phyloP scores from a whole-genome alignment of 805 yeast species.

The Starmerella khaoyaiensis region DNA sequence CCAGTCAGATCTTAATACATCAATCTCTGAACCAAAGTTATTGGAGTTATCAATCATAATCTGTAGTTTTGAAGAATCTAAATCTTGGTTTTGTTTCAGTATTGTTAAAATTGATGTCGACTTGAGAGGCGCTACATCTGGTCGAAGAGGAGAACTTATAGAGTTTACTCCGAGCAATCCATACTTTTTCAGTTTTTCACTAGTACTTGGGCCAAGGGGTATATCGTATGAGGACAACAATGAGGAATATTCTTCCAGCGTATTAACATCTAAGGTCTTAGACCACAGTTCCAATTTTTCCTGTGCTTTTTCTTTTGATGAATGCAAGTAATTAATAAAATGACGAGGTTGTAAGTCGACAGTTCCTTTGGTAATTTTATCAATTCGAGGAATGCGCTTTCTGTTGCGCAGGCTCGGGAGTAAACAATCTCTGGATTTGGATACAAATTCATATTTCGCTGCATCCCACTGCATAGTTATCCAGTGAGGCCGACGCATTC shows the following conservation, averaged over 20 bases:
- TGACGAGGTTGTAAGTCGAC: conserved; percentile 3
- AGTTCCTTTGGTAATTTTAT: conserved; percentile 5
- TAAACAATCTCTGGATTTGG: background rate
- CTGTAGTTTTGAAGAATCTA: background rate
- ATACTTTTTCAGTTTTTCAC: no score
- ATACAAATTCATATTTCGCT: conserved; percentile 1
- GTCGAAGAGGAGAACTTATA: no score
- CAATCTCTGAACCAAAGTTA: background rate
- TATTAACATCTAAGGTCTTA: background rate
- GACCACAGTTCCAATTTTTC: background rate
- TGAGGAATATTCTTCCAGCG: conserved; percentile 7
- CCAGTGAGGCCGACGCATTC: conserved; percentile 10
- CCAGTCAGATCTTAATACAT: background rate
- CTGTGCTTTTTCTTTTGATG: background rate
- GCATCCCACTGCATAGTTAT: conserved; percentile 10
- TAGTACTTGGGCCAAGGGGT: no score
- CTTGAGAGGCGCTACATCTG: no score
- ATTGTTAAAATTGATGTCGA: no score
- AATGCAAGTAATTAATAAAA: background rate
- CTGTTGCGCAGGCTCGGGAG: background rate
- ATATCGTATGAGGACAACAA: no score
- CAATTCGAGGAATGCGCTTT: conserved; percentile 11
- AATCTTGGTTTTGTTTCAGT: no score
- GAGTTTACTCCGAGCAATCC: no score
- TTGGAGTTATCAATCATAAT: background rate